Percentiles rank a stretch among this genome's conserved stretches.
Conservation (phyloP, 2,329 filamentous ascomycete genomes). For the Tetracladium maxilliforme region DNA sequence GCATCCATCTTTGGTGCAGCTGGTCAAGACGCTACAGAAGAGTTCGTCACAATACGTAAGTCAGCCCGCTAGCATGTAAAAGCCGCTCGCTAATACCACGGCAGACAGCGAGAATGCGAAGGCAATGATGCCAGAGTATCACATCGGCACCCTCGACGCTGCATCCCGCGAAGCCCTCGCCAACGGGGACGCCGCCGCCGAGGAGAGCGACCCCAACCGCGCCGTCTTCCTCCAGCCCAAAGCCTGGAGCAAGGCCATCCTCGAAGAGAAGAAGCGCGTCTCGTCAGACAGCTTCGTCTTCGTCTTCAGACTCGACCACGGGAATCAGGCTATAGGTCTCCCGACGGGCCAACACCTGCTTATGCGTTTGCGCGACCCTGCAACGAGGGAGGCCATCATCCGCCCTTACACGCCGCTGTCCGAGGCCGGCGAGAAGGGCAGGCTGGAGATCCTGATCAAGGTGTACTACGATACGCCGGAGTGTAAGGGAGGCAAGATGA, state of each 20-base stretch:
- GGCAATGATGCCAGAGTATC: constrained; percentile 73
- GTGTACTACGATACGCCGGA: constrained; percentile 52
- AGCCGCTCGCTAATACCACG: constrained; percentile 11
- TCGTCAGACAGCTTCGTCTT: constrained; percentile 74
- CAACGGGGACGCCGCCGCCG: constrained; percentile 18
- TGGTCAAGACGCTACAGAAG: constrained; percentile 71
- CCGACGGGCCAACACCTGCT: constrained; percentile 80
- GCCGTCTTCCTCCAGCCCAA: constrained; percentile 57
- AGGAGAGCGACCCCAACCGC: constrained; percentile 26
- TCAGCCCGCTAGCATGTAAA: constrained; percentile 8
- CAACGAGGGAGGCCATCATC: constrained; percentile 58
- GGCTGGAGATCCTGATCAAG: constrained; percentile 66
- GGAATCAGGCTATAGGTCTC: constrained; percentile 55
- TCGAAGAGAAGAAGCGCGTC: constrained; percentile 52
- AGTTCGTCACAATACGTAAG: constrained; percentile 86
- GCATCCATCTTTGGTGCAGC: constrained; percentile 72
- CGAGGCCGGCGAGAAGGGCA: constrained; percentile 41
- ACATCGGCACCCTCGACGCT: constrained; percentile 64
- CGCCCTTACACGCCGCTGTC: constrained; percentile 80
- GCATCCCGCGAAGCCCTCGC: constrained; percentile 38
- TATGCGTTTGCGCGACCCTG: constrained; percentile 63
- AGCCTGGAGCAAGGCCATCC: constrained; percentile 56
- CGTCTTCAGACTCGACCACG: constrained; percentile 62
- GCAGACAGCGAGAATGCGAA: constrained; percentile 84
- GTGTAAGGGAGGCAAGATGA: constrained; percentile 63